Base-by-base conservation (phyloP, 148 eudicot species). In the Hydrangea macrophylla region DNA sequence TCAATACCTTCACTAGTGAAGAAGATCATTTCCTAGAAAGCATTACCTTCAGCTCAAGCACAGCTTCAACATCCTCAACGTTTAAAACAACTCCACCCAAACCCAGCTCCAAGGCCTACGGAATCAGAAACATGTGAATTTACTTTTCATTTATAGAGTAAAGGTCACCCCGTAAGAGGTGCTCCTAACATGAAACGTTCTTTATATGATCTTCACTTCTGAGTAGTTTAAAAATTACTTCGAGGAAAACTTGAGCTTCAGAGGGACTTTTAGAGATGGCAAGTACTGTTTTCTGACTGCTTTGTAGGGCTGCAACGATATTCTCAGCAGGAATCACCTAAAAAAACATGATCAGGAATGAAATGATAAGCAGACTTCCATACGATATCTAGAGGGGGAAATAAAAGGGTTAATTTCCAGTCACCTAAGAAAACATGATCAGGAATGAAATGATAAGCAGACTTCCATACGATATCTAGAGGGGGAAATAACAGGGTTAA, bases 321-420 rank as follows among this genome's bases (percentile, higher is more conserved):
- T 88, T 93, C 69, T 93, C 98, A 15, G 98, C 92, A 63, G 98
- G 96, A 73, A 93, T 93, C 71, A 84, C 95, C 98, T 93, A 72
- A 32, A 56, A 77, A 54, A 51, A 48, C 20, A 48, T 48, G 53
- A n/a, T 2, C 53, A 48, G 53, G 54, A 7, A 62, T 20, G n/a
- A 40, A 15, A 31, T 62, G 51, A 23, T 1, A 35, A 39, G 32
- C 15, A 40, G n/a, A 33, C 20, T 23, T 31, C 6, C 12, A 39
- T 15, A 2, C 13, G 23, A 39, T 24, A 15, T 11, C 2, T 9
- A 62, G n/a, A n/a, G n/a, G n/a, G n/a, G n/a, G 53, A 72, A 32
- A 57, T 73, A 54, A 42, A 25, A 22, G 3, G 7, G 17, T 37
- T n/a, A 26, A 68, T 42, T 39, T 37, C 26, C 22, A 9, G 24